Conservation (phyloP, 257 asterid genomes). For the Voacanga thouarsii region DNA sequence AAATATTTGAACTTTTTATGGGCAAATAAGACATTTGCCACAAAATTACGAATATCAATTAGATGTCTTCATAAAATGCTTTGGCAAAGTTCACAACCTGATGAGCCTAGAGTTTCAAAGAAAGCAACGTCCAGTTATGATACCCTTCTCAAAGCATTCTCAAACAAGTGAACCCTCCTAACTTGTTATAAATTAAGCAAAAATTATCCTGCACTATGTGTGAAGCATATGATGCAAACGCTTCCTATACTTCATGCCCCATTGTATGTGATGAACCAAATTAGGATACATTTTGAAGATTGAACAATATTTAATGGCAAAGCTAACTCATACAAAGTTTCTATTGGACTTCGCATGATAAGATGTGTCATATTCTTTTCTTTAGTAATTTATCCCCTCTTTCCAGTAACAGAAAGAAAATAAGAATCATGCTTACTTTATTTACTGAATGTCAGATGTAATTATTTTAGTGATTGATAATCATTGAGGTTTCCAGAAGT, state of each 20-base stretch:
- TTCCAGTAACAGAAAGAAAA: neutral
- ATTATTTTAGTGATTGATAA: neutral
- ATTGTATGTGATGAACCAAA: neutral
- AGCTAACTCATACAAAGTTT: neutral
- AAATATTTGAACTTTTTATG: neutral
- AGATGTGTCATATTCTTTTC: neutral
- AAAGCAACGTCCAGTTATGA: neutral
- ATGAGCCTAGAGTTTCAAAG: neutral
- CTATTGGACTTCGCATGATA: neutral
- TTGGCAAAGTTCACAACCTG: neutral
- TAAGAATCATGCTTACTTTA: neutral
- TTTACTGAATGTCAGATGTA: neutral
- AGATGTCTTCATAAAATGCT: neutral
- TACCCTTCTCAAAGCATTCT: neutral
- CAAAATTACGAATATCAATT: neutral
- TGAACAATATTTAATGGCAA: neutral
- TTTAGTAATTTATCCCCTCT: neutral
- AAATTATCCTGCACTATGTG: neutral
- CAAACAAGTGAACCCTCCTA: neutral
- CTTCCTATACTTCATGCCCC: neutral
- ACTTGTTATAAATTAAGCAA: neutral
- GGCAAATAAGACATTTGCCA: neutral
- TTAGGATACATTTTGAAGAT: neutral
- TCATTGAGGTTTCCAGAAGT: neutral
- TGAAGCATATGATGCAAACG: neutral